Base-by-base conservation (phyloP, 2,329 filamentous ascomycete species). In the Lachnellula cervina region DNA sequence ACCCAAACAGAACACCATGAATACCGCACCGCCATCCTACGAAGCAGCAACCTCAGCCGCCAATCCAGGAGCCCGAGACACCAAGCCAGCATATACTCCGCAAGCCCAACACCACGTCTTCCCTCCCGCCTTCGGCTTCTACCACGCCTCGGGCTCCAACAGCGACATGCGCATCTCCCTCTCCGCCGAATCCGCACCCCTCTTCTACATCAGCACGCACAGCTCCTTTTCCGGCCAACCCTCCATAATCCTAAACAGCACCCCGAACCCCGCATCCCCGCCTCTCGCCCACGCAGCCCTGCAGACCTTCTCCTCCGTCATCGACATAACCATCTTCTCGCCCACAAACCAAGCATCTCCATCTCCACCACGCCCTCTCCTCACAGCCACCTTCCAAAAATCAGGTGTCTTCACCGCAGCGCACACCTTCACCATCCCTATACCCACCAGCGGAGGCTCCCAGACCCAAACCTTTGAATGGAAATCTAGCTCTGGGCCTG, bases 221-320 rank as follows among this genome's bases (percentile, higher is more conserved):
- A 32, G 16, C 14, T 43, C 37, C 8, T 43, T 59, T 13, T 54
- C 38, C 25, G 51, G 46, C 14, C 51, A 63, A 28, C 58, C 61
- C 14, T 51, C 40, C 8, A 34, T 63, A 5, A 19, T 61, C 32
- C 44, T 65, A 0, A 61, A 62, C 44, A 58, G 57, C 17, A 19
- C 9, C 8, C 25, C 37, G 1, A 13, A 42, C 14, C 25, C 52
- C 1, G 37, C 34, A 13, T 52, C 59, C 1, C 51, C 58, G 2
- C 59, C 59, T 9, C 53, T 64, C 16, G 63, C 63, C 35, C 59
- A 59, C 23, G 63, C 56, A 25, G 45, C 55, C 37, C 57, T 63
- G 37, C 60, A 61, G 28, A 49, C 47, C 47, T 55, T 64, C 51
- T 57, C 59, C 17, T 54, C 19, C 17, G 56, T 40, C 7, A 58